These are phyloP conservation scores for Trichomonas vaginalis DNA, from an alignment of 208 protist species.

Conservation along the genomic window DNA sequence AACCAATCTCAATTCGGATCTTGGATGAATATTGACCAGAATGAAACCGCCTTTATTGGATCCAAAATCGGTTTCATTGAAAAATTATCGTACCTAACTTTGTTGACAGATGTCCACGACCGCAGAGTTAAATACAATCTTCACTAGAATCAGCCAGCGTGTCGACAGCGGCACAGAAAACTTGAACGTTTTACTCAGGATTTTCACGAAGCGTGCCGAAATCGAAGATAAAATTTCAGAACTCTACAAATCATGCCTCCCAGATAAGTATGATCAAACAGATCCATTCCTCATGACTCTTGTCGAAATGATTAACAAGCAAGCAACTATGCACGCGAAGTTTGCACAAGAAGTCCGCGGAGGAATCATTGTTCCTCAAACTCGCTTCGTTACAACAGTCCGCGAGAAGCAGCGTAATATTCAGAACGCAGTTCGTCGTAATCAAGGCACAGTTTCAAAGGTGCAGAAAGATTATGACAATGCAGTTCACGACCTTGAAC, in stretches of 20 bases:
- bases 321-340: background rate
- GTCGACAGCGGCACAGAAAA: background rate
- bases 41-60: too few relatives aligned
- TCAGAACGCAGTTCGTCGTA: background rate
- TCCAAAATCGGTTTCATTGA: too few relatives aligned
- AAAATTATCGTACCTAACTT: too few relatives aligned
- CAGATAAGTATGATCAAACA: background rate
- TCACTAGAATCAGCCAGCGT: background rate
- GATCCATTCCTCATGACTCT: background rate
- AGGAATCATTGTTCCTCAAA: background rate
- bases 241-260: background rate
- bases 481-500: background rate
- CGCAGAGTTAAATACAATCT: background rate
- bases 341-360: background rate
- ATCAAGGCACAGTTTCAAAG: background rate
- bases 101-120: background rate
- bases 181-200: background rate
- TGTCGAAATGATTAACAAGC: background rate
- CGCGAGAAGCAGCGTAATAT: background rate
- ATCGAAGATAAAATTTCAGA: background rate
- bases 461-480: background rate
- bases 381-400: background rate
- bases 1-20: too few relatives aligned
- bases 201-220: background rate
- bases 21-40: too few relatives aligned